A percentile compares a stretch with the other conserved stretches of the same genome.
phyloP scores from a whole-genome alignment of 2,329 filamentous ascomycete genomes.

The Phialophora macrospora region DNA sequence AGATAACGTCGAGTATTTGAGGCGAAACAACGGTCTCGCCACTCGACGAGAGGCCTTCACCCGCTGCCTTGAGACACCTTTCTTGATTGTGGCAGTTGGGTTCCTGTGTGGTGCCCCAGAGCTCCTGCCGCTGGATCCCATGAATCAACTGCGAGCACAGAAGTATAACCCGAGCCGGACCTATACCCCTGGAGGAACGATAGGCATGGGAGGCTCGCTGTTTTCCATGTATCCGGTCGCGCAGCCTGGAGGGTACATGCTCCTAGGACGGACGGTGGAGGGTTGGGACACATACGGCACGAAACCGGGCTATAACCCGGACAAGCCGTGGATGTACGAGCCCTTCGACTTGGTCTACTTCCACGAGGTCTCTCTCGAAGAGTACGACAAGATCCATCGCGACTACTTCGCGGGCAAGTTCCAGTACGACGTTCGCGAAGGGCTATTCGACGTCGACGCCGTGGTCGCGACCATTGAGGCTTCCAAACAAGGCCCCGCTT shows the following conservation, averaged over 20 bases:
- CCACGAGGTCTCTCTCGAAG: conserved; percentile 55
- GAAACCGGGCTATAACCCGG: conserved; percentile 53
- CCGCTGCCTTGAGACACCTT: background rate
- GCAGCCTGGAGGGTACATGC: conserved; percentile 61
- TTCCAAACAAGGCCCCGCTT: background rate
- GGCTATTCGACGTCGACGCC: conserved; percentile 51
- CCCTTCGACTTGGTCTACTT: conserved; percentile 62
- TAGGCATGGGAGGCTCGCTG: conserved; percentile 60
- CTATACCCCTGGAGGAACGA: conserved; percentile 60
- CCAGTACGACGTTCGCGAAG: conserved; percentile 56
- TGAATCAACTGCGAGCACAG: conserved; percentile 50
- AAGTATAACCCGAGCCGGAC: conserved; percentile 62
- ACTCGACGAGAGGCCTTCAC: background rate
- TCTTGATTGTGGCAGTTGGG: background rate
- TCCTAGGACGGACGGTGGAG: conserved; percentile 52
- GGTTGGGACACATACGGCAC: conserved; percentile 57
- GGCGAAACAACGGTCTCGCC: conserved; percentile 56
- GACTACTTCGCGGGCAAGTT: conserved; percentile 56
- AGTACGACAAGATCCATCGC: conserved; percentile 56
- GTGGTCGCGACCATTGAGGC: background rate
- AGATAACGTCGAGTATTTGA: conserved; percentile 62
- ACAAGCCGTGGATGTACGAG: conserved; percentile 59
- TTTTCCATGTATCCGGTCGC: conserved; percentile 61
- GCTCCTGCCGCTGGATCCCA: conserved; percentile 1
- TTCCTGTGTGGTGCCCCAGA: background rate